Percentiles rank a stretch among this genome's conserved stretches.
phyloP scores from a whole-genome alignment of 257 asterid genomes.

The Solanum bulbocastanum region DNA sequence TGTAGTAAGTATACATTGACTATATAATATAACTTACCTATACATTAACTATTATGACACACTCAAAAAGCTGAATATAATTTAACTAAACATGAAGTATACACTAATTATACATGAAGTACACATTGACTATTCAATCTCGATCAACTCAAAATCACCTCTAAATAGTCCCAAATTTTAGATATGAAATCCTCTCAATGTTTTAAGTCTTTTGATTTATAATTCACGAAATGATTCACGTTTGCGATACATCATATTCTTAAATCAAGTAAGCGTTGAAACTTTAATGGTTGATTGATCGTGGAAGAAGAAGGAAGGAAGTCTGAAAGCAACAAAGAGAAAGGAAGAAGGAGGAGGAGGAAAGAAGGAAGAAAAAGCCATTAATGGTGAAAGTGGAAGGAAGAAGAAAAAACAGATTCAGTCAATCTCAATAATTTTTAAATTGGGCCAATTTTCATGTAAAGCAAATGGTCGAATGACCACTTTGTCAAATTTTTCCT shows the following conservation, averaged over 20 bases:
- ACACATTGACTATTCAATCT: background rate
- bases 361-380: too few relatives aligned
- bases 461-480: background rate
- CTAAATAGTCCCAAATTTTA: too few relatives aligned
- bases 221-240: too few relatives aligned
- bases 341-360: background rate
- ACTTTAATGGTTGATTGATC: background rate
- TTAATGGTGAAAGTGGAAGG: background rate
- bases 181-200: too few relatives aligned
- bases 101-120: too few relatives aligned
- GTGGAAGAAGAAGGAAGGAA: background rate
- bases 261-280: background rate
- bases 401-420: background rate
- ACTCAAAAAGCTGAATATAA: too few relatives aligned
- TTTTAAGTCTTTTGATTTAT: background rate
- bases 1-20: background rate
- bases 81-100: background rate
- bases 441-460: background rate
- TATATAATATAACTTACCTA: too few relatives aligned
- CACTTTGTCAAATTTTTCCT: background rate
- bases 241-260: too few relatives aligned
- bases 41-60: too few relatives aligned
- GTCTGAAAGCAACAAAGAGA: background rate
- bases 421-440: background rate
- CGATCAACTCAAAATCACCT: background rate